Evolutionary conservation across 169 alveolate species (phyloP).

Genomic region (Plasmodium knowlesi): DNA sequence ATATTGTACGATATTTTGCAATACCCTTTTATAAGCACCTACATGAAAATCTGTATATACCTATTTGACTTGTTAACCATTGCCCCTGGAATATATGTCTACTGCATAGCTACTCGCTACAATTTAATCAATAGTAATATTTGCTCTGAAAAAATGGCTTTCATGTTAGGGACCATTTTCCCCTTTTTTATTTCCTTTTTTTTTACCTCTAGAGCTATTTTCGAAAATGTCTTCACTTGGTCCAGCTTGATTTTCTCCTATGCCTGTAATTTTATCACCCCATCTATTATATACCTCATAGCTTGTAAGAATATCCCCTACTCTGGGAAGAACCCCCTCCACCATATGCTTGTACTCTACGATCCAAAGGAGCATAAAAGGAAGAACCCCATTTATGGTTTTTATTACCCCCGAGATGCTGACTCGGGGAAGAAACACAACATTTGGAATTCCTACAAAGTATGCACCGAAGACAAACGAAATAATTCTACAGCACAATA

Average conservation of each 20-base stretch:
- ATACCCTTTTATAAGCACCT: conserved; percentile 68
- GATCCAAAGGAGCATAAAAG: conserved; percentile 62
- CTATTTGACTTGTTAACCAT: conserved; percentile 79
- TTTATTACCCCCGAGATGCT: not conserved
- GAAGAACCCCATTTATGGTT: not conserved
- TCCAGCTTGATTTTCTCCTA: conserved; percentile 73
- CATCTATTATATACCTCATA: conserved; percentile 74
- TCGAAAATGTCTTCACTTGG: conserved; percentile 72
- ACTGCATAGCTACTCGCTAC: conserved; percentile 81
- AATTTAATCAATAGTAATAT: conserved; percentile 82
- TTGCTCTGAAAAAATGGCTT: conserved; percentile 75
- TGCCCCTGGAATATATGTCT: conserved; percentile 83
- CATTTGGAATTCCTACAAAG: not conserved
- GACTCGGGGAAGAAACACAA: not conserved
- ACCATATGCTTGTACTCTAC: conserved; percentile 50
- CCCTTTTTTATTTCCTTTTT: conserved; percentile 82
- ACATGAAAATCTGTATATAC: conserved; percentile 73
- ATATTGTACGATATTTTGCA: conserved; percentile 68
- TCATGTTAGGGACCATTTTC: conserved; percentile 78
- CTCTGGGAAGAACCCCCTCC: conserved; percentile 61
- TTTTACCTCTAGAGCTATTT: conserved; percentile 66
- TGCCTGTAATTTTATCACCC: conserved; percentile 74
- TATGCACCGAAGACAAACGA: not conserved
- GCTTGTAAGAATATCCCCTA: conserved; percentile 75
- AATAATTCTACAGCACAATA: not conserved